Conservation (phyloP, 345 rosid species). For the Sapria himalayana region DNA sequence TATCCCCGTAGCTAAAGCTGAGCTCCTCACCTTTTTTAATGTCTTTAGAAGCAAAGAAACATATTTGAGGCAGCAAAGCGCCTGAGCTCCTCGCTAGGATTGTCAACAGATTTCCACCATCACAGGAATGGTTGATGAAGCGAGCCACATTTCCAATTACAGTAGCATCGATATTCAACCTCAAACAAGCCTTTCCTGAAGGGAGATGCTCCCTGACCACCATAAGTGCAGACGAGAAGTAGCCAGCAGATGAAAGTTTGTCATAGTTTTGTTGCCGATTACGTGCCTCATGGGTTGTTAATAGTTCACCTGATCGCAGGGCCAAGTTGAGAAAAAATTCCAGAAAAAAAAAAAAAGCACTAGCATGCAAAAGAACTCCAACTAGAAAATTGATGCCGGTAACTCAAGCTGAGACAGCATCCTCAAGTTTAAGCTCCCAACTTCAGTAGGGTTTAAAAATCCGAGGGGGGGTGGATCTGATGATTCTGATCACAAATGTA, state of each 20-base stretch:
- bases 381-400: no score
- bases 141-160: slow-evolving; percentile 51
- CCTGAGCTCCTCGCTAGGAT: slow-evolving; percentile 45
- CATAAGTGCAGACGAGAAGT: slow-evolving; percentile 42
- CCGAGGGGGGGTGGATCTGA: no score
- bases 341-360: neutral
- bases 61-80: slow-evolving; percentile 40
- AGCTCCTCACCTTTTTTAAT: slow-evolving; percentile 45
- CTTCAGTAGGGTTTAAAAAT: no score
- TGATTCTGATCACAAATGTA: no score
- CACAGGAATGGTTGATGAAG: slow-evolving; percentile 85
- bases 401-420: no score
- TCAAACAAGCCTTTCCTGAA: slow-evolving; percentile 60
- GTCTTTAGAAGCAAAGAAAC: slow-evolving; percentile 65
- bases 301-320: slow-evolving; percentile 38
- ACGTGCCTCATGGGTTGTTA: slow-evolving; percentile 57
- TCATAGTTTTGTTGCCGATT: slow-evolving; percentile 47
- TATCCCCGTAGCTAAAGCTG: slow-evolving; percentile 64
- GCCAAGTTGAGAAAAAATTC: neutral
- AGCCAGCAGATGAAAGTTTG: slow-evolving; percentile 20
- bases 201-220: slow-evolving; percentile 92
- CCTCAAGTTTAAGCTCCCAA: no score
- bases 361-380: neutral
- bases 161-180: slow-evolving; percentile 77
- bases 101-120: slow-evolving; percentile 54